Percentiles rank a stretch among this genome's conserved stretches.
These are phyloP conservation scores for Fusarium pseudograminearum DNA, from an alignment of 2,329 filamentous ascomycete genomes.

Conservation along the genomic window DNA sequence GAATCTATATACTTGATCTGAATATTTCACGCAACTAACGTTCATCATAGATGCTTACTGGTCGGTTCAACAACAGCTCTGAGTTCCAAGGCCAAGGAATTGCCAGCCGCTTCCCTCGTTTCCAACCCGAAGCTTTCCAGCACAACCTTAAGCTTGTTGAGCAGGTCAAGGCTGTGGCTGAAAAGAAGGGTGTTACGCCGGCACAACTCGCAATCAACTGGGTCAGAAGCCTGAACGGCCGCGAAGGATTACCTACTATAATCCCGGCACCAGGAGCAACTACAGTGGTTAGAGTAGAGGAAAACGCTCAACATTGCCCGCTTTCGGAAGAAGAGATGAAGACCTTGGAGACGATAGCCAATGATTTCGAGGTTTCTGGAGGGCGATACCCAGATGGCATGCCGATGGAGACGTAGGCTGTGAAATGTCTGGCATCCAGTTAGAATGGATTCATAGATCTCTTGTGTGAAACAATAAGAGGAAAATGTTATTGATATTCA, in stretches of 20 bases:
- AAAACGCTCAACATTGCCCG: slow-evolving; percentile 67
- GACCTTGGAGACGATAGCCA: slow-evolving; percentile 62
- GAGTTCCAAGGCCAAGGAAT: slow-evolving; percentile 43
- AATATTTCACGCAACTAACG: slow-evolving; percentile 21
- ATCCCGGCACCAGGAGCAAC: slow-evolving; percentile 77
- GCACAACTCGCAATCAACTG: slow-evolving; percentile 77
- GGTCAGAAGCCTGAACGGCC: slow-evolving; percentile 63
- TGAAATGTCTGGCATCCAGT: slow-evolving; percentile 19
- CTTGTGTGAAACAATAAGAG: slow-evolving; percentile 1
- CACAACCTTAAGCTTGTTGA: slow-evolving; percentile 73
- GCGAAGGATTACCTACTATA: slow-evolving; percentile 66
- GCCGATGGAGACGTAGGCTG: slow-evolving; percentile 53
- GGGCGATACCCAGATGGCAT: slow-evolving; percentile 59
- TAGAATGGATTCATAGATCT: slow-evolving; percentile 18
- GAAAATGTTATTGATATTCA: slow-evolving; percentile 27
- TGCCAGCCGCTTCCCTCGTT: slow-evolving; percentile 63
- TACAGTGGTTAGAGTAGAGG: slow-evolving; percentile 65
- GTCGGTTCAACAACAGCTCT: slow-evolving; percentile 43
- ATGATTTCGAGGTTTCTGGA: slow-evolving; percentile 62
- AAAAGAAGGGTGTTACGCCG: slow-evolving; percentile 69
- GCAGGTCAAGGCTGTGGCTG: slow-evolving; percentile 68
- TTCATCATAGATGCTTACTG: slow-evolving; percentile 47
- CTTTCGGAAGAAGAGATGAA: slow-evolving; percentile 64
- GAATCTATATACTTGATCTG: not conserved
- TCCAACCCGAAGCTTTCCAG: slow-evolving; percentile 71